Evolutionary conservation across 768 basidiomycete genomes (phyloP), one percentile per base, ranked within the genome.

Genomic region (Boletus rufocinnamomeus): DNA sequence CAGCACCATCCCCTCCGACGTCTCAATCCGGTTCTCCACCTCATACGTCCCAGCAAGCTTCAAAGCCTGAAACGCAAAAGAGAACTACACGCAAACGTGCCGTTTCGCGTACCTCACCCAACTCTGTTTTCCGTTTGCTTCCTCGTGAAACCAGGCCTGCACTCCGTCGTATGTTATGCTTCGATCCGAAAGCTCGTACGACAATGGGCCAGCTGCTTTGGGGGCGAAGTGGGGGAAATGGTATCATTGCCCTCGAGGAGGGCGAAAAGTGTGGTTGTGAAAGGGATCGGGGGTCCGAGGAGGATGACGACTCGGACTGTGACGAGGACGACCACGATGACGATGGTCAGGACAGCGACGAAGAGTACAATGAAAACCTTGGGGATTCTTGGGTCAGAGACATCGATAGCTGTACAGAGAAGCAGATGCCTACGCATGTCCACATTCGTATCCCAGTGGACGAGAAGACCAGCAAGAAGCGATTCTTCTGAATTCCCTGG

Each of bases 71-170:
- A 80, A 77, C 64, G 52, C 84, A 82, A 25, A 82, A 82, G 54
- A 54, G 47, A 23, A 44, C 35, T 6, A 25, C 56, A 4, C 71
- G 71, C 28, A 60, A 63, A 46, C 72, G 71, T 14, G 23, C 64
- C 0, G 40, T 41, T 6, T 74, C 73, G 14, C 32, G 46, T 27
- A 69, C 72, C 4, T 73, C 73, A 3, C 72, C 71, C 28, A 96
- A 98, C 72, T 95, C 93, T 9, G 97, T 99, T 68, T 98, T 99
- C 81, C 86, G 96, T 21, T 80, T 98, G 11, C 82, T 99, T 25
- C 97, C 97, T 2, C 88, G 97, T 54, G 96, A 99, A 76, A 86
- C 93, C 16, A 84, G 97, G 41, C 82, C 88, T 8, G 93, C 91
- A 16, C 81, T 99, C 59, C 89, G 93, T 58, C 84, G 95, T 54